Conservation (phyloP, 2,329 filamentous ascomycete genomes). For the Chrysoporthe deuterocubensis region DNA sequence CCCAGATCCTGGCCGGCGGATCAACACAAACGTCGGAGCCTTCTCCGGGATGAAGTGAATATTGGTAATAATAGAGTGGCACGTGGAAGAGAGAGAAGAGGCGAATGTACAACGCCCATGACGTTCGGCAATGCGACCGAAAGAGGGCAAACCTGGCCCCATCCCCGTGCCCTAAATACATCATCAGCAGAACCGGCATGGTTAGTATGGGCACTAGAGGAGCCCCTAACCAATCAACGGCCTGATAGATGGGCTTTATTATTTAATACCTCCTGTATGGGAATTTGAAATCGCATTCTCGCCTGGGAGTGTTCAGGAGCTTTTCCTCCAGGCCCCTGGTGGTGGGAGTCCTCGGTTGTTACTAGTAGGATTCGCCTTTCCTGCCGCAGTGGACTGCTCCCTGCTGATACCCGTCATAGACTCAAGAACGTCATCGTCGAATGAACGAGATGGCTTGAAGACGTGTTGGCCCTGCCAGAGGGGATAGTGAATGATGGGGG, state of each 20-base stretch:
- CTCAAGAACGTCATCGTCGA: constrained; percentile 13
- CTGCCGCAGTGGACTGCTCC: background rate
- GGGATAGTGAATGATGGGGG: background rate
- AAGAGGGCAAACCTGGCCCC: background rate
- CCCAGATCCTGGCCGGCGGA: background rate
- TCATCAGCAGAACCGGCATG: background rate
- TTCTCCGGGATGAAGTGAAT: background rate
- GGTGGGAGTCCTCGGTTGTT: background rate
- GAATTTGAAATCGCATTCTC: constrained; percentile 8
- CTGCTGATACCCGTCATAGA: constrained; percentile 16
- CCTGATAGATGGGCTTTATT: background rate
- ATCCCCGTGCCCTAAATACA: background rate
- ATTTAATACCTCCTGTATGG: background rate
- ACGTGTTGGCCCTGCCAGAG: background rate
- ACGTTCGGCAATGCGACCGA: background rate
- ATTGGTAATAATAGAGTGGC: background rate
- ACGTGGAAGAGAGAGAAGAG: background rate
- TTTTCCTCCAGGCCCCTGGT: background rate
- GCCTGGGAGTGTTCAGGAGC: background rate
- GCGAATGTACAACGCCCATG: background rate
- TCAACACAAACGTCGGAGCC: background rate
- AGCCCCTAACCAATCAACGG: constrained; percentile 7
- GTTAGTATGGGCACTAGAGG: constrained; percentile 7
- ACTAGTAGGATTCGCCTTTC: background rate
- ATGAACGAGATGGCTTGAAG: background rate